Percentiles rank a stretch among this genome's conserved stretches.
phyloP scores from a whole-genome alignment of 2,329 filamentous ascomycete species.

The Pseudogymnoascus sp. region DNA sequence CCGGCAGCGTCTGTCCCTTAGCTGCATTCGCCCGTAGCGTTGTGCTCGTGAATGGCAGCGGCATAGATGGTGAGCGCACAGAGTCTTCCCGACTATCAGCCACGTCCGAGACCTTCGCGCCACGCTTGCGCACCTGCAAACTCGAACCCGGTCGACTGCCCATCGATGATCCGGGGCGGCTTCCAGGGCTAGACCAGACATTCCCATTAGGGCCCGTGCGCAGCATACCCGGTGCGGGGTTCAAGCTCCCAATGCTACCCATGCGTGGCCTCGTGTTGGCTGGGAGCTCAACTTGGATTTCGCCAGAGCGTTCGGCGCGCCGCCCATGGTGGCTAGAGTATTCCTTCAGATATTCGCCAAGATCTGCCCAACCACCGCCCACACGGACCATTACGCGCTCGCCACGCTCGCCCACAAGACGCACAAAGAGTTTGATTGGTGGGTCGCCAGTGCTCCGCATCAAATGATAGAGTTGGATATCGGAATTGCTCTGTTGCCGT shows the following conservation, averaged over 20 bases:
- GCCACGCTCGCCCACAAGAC: slow-evolving; percentile 79
- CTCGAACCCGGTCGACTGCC: slow-evolving; percentile 22
- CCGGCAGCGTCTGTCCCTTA: slow-evolving; percentile 15
- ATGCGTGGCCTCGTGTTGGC: slow-evolving; percentile 17
- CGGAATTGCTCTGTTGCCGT: slow-evolving; percentile 47
- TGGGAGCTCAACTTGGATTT: slow-evolving; percentile 46
- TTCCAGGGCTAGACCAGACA: slow-evolving; percentile 34
- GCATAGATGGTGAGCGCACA: slow-evolving; percentile 19
- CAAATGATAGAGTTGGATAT: slow-evolving; percentile 88
- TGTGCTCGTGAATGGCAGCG: slow-evolving; percentile 13
- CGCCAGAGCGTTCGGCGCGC: slow-evolving; percentile 51
- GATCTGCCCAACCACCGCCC: slow-evolving; percentile 94
- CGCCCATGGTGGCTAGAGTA: slow-evolving; percentile 88
- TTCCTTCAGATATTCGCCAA: slow-evolving; percentile 88
- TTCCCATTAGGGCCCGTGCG: slow-evolving; percentile 10
- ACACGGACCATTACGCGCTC: slow-evolving; percentile 97
- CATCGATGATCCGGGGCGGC: slow-evolving; percentile 22
- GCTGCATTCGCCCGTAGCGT: slow-evolving; percentile 4
- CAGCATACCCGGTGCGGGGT: slow-evolving; percentile 19
- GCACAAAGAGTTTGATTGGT: slow-evolving; percentile 90
- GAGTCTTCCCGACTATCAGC: slow-evolving; percentile 2
- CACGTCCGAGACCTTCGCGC: slow-evolving; percentile 18
- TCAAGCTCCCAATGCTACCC: slow-evolving; percentile 10
- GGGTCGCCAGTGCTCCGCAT: slow-evolving; percentile 74
- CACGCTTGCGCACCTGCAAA: slow-evolving; percentile 22